phyloP scores from a whole-genome alignment of 2,329 filamentous ascomycete genomes.

The Bipolaris victoriae region DNA sequence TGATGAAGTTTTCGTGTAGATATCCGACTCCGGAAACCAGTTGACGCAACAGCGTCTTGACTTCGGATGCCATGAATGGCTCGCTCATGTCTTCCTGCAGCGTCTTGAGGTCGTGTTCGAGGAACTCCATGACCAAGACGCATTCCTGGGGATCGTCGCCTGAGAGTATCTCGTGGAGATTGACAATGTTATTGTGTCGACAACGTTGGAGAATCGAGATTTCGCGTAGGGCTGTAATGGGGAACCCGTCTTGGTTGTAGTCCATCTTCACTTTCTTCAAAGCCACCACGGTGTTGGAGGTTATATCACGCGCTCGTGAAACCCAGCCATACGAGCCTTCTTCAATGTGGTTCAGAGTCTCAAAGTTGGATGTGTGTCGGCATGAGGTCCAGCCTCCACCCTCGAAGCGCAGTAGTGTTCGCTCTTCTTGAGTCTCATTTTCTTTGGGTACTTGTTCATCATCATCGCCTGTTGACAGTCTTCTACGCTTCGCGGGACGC shows the following conservation, averaged over 20 bases:
- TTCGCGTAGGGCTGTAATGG: constrained; percentile 90
- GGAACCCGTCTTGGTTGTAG: constrained; percentile 74
- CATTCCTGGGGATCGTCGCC: constrained; percentile 71
- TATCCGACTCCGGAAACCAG: constrained; percentile 80
- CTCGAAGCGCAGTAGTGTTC: constrained; percentile 74
- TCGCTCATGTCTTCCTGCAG: constrained; percentile 93
- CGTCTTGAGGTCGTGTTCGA: constrained; percentile 95
- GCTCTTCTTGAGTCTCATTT: constrained; percentile 42
- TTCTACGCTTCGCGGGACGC: constrained; percentile 62
- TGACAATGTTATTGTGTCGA: constrained; percentile 81
- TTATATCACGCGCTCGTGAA: constrained; percentile 76
- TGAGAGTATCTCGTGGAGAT: constrained; percentile 81
- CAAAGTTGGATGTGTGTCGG: constrained; percentile 83
- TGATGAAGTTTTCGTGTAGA: constrained; percentile 87
- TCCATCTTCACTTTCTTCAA: constrained; percentile 95
- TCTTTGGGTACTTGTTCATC: constrained; percentile 21
- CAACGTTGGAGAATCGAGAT: constrained; percentile 89
- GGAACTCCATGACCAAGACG: constrained; percentile 94
- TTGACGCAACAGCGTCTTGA: constrained; percentile 87
- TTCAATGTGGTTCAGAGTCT: constrained; percentile 94
- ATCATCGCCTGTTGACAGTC: constrained; percentile 62
- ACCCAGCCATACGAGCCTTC: constrained; percentile 97
- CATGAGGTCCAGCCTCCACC: constrained; percentile 71
- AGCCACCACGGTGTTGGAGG: constrained; percentile 81
- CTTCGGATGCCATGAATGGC: constrained; percentile 89